Base-by-base conservation (phyloP, 371 early-diverging fungal genomes). In the Lichtheimia ramosa region DNA sequence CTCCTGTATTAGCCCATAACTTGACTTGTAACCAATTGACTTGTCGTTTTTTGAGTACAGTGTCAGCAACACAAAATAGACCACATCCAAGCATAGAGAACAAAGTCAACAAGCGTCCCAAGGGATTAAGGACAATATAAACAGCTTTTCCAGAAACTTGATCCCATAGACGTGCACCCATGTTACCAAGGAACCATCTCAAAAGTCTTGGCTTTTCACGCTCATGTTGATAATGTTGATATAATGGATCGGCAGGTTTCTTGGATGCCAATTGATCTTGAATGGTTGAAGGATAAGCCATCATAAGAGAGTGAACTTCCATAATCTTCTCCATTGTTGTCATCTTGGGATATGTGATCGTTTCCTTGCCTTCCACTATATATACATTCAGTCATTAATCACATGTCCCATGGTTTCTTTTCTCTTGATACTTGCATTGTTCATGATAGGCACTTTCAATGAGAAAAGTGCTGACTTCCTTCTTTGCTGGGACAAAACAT, bases 401-500 rank as follows among this genome's bases (percentile, higher is more conserved):
- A 42, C 12, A 18, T 23, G 3, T 43, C 3, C 3, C 21, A 1
- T 55, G 16, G 7, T 4, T 6, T 5, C 5, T 3, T 15, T 39
- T 34, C 15, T 12, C 34, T 34, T 10, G 6, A 34, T 2, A 58
- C 68, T 68, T 71, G 69, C 74, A 41, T 41, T 62, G 39, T 24
- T 62, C 60, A 54, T 73, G 75, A 39, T 65, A 67, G 3, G 70
- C 57, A 12, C 76, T 63, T 50, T 86, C 88, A 39, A 85, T 71
- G 23, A 75, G 62, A 89, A 90, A 92, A 2, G 85, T 61, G 14
- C 83, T 78, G 43, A 85, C 75, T 41, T 79, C 70, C 5, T 66
- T 57, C 49, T 67, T 81, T 7, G 88, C 89, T 20, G 80, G 73
- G 5, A 71, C 69, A 77, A 90, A 85, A 63, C 93, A 92, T 0